Base-by-base conservation (phyloP, 2,329 filamentous ascomycete genomes). In the Diaporthe sp. region DNA sequence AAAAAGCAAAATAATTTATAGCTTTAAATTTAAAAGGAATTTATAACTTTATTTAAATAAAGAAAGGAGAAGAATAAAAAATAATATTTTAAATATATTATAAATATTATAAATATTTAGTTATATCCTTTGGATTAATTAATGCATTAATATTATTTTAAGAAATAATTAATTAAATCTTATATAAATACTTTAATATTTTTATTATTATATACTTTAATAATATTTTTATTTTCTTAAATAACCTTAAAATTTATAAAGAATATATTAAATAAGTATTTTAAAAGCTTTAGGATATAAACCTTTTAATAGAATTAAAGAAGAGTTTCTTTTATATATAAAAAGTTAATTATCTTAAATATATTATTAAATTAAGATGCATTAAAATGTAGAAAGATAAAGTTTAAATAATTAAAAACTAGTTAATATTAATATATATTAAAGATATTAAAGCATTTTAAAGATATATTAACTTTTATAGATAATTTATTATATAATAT, bases 1-100 rank as follows among this genome's bases (percentile, higher is more conserved):
- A 68, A 22, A 6, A 7, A 68, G 31, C 12, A 22, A 17, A 75
- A 62, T 65, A 62, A 13, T 62, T 62, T 65, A 75, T 65, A 62
- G 13, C 19, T 31, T 46, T 55, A 31, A 31, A 71, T 44, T 19
- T 65, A 22, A 4, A 31, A 31, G 1, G 4, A 31, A 2, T 4
- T 4, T 68, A 68, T 51, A 70, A 70, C 46, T 15, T 55, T 13
- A 53, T 53, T 31, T 31, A 31, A 31, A 31, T 31, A 31, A 31
- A 25, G 4, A 4, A 70, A 55, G 46, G 7, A 72, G 3, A 37
- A 13, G 8, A 61, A 51, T 61, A 51, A 12, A 61, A 72, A 51
- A 72, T n/a, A 72, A 31, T 17, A 34, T 72, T 72, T 72, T n/a
- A 10, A 28, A 70, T 15, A 25, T 8, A 3, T 9, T 70, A 37